phyloP scores from a whole-genome alignment of 148 eudicot genomes.

The Dianthus caryophyllus region DNA sequence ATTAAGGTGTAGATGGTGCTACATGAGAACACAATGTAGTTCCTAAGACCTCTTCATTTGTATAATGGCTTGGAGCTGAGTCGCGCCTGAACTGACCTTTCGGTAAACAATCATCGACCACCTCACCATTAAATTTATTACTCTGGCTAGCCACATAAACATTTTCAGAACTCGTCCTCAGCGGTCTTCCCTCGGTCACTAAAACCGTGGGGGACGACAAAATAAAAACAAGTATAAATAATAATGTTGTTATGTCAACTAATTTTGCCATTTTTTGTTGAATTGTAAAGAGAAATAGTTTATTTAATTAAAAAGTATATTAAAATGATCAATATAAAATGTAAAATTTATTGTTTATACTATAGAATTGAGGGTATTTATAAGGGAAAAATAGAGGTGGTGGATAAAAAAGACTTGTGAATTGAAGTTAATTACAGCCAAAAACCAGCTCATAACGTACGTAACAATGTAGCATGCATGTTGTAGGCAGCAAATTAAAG shows the following conservation, averaged over 20 bases:
- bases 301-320: background rate
- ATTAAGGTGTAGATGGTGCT: conserved; percentile 15
- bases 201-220: background rate
- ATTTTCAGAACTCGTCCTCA: background rate
- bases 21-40: conserved; percentile 21
- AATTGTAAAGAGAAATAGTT: background rate
- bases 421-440: conserved; percentile 24
- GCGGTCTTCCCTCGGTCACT: conserved; percentile 14
- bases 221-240: conserved; percentile 17
- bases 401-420: conserved; percentile 26
- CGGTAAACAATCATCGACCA: conserved; percentile 24
- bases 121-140: conserved; percentile 8
- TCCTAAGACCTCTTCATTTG: conserved; percentile 10
- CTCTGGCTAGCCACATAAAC: background rate
- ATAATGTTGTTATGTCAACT: conserved; percentile 14
- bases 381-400: background rate
- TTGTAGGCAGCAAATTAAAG: conserved; percentile 3
- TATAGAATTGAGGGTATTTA: conserved; percentile 2
- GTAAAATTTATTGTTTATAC: background rate
- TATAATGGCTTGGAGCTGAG: conserved; percentile 28
- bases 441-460: conserved; percentile 28
- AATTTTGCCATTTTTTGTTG: background rate
- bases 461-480: background rate
- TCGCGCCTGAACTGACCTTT: conserved; percentile 20
- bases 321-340: background rate